phyloP scores from a whole-genome alignment of 768 basidiomycete species.

The Leccinum variicolor region DNA sequence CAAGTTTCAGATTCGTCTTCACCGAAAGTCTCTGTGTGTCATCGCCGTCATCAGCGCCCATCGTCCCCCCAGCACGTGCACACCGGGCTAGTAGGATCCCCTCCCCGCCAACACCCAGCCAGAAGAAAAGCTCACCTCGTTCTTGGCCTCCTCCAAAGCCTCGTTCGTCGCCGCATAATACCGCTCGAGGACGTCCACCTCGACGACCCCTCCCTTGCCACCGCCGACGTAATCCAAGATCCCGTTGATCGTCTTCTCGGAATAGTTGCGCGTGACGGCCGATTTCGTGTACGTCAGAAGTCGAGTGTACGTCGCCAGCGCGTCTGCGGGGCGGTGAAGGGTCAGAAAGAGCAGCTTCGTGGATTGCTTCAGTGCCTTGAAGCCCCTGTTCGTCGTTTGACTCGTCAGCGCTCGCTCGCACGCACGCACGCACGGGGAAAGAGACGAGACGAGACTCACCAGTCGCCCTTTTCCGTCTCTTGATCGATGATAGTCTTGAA shows the following conservation, averaged over 20 bases:
- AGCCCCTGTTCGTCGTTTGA: slow-evolving; percentile 65
- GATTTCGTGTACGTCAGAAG: slow-evolving; percentile 94
- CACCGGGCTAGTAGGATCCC: background rate
- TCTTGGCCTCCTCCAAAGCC: slow-evolving; percentile 90
- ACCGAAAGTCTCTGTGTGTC: slow-evolving; percentile 74
- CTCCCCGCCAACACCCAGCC: background rate
- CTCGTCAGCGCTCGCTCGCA: background rate
- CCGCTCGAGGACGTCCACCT: slow-evolving; percentile 85
- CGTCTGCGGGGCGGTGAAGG: slow-evolving; percentile 77
- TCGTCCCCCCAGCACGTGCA: background rate
- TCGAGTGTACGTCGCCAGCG: slow-evolving; percentile 79
- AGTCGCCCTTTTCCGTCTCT: slow-evolving; percentile 92
- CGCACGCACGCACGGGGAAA: background rate
- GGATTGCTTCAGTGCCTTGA: slow-evolving; percentile 97
- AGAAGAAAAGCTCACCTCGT: slow-evolving; percentile 62
- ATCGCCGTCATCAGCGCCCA: background rate
- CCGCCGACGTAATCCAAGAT: slow-evolving; percentile 98
- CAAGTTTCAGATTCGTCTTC: slow-evolving; percentile 95
- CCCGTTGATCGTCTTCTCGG: slow-evolving; percentile 98
- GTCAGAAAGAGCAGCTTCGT: slow-evolving; percentile 89
- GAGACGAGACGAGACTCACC: slow-evolving; percentile 46
- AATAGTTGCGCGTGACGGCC: slow-evolving; percentile 91
- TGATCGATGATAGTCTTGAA: slow-evolving; percentile 86
- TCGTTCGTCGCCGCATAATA: slow-evolving; percentile 94
- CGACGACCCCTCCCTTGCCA: slow-evolving; percentile 70